These are phyloP conservation scores for Ascodesmis nigricans DNA, from an alignment of 495 filamentous ascomycete genomes.

Conservation along the genomic window DNA sequence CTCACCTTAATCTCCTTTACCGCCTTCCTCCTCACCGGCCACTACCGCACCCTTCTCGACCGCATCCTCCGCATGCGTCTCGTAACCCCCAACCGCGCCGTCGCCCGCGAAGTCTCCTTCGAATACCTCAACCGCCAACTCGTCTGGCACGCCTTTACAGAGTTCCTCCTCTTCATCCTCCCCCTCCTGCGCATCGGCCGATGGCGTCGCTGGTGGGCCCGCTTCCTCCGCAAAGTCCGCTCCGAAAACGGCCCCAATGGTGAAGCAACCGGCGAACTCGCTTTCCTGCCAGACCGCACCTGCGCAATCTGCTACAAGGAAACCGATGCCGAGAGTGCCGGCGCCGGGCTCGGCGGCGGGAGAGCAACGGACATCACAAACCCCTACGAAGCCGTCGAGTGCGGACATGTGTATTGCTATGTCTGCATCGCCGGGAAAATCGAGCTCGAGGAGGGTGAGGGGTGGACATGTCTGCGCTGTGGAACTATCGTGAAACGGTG, in stretches of 20 bases:
- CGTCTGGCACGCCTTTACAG: slow-evolving; percentile 97
- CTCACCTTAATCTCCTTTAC: slow-evolving; percentile 69
- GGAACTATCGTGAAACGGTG: slow-evolving; percentile 71
- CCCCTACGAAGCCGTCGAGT: slow-evolving; percentile 79
- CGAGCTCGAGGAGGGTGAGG: slow-evolving; percentile 84
- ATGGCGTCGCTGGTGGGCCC: slow-evolving; percentile 73
- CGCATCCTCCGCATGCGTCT: slow-evolving; percentile 69
- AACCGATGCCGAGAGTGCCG: slow-evolving; percentile 49
- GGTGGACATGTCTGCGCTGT: slow-evolving; percentile 86
- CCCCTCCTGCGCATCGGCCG: slow-evolving; percentile 80
- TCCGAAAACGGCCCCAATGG: slow-evolving; percentile 24
- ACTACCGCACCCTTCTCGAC: slow-evolving; percentile 79
- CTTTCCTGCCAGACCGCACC: slow-evolving; percentile 75
- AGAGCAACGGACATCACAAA: slow-evolving; percentile 91
- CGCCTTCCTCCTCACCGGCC: slow-evolving; percentile 70
- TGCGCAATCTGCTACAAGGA: slow-evolving; percentile 97
- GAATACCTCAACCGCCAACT: slow-evolving; percentile 95
- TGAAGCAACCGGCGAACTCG: slow-evolving; percentile 44
- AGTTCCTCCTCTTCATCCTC: slow-evolving; percentile 88
- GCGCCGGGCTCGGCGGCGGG: slow-evolving; percentile 58
- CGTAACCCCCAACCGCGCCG: slow-evolving; percentile 55
- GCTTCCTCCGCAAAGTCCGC: slow-evolving; percentile 55
- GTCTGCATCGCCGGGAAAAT: slow-evolving; percentile 83
- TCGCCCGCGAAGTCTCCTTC: slow-evolving; percentile 77
- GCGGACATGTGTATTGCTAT: slow-evolving; percentile 87